These are phyloP conservation scores for Phlegmacium glaucopus DNA, from an alignment of 768 basidiomycete genomes.

Conservation along the genomic window DNA sequence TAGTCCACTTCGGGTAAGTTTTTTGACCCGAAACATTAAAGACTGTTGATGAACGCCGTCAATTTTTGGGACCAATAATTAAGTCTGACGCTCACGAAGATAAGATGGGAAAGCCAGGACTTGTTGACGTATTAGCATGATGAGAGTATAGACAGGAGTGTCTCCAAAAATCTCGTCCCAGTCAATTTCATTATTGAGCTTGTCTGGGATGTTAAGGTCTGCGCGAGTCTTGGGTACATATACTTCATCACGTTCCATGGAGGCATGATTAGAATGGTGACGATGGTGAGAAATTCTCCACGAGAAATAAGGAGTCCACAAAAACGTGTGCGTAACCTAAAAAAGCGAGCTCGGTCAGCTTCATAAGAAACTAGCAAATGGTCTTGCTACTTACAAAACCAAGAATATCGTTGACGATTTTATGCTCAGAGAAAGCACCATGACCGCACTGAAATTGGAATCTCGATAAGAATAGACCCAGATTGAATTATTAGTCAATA, in stretches of 20 bases:
- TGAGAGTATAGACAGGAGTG: constrained; percentile 58
- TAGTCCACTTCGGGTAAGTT: constrained; percentile 58
- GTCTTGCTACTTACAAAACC: constrained; percentile 41
- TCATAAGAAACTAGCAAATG: not conserved
- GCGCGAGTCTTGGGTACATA: constrained; percentile 60
- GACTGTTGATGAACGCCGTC: constrained; percentile 28
- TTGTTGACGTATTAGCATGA: constrained; percentile 53
- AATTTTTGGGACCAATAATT: constrained; percentile 7
- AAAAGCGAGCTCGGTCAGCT: constrained; percentile 7
- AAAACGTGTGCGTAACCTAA: constrained; percentile 41
- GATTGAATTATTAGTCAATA: not conserved
- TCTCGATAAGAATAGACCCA: constrained; percentile 3
- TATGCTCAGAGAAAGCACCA: constrained; percentile 50
- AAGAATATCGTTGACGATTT: constrained; percentile 43
- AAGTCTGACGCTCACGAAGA: constrained; percentile 38
- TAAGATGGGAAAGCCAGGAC: constrained; percentile 60
- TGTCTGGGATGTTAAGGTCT: constrained; percentile 49
- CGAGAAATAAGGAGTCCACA: constrained; percentile 53
- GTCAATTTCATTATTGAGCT: constrained; percentile 33
- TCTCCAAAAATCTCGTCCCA: constrained; percentile 57
- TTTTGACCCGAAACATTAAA: constrained; percentile 64
- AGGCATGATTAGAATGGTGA: constrained; percentile 49
- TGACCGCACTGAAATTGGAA: constrained; percentile 46
- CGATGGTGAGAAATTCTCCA: constrained; percentile 55
- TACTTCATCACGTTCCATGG: constrained; percentile 53